These are phyloP conservation scores for Micromonas commoda DNA, from an alignment of 139 green algal species.

Conservation along the genomic window DNA sequence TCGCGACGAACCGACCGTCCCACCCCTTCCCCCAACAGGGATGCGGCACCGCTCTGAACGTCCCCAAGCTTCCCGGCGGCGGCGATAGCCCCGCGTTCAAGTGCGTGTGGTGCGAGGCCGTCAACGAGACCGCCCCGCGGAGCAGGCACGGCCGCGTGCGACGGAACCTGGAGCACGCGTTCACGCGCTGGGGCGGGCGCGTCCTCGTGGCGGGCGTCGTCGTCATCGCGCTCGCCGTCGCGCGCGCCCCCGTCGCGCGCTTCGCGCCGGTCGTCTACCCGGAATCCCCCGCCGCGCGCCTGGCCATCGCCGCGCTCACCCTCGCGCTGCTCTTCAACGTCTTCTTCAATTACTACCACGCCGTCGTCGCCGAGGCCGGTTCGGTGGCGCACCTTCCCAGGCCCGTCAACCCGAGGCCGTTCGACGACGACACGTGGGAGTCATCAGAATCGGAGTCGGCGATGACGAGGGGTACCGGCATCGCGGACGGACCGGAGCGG, in stretches of 20 bases:
- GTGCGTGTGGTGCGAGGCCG: slow-evolving; percentile 40
- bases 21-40: too few species aligned
- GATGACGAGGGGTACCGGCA: too few species aligned
- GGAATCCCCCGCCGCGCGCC: slow-evolving; percentile 12
- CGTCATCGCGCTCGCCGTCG: slow-evolving; percentile 18
- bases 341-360: slow-evolving; percentile 34
- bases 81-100: slow-evolving; percentile 28
- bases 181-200: background rate
- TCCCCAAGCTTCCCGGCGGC: slow-evolving; percentile 27
- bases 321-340: slow-evolving; percentile 23
- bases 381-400: background rate
- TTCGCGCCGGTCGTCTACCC: background rate
- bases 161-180: background rate
- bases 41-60: slow-evolving; percentile 25
- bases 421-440: slow-evolving; percentile 1
- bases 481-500: too few species aligned
- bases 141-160: background rate
- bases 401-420: background rate
- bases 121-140: slow-evolving; percentile 19
- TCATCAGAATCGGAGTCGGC: too few species aligned
- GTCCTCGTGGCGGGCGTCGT: slow-evolving; percentile 19
- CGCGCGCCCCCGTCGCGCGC: slow-evolving; percentile 9
- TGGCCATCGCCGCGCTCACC: slow-evolving; percentile 3
- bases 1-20: too few species aligned
- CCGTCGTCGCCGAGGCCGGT: background rate